phyloP scores from a whole-genome alignment of 2,329 filamentous ascomycete species.

The Pseudogymnoascus sp. region DNA sequence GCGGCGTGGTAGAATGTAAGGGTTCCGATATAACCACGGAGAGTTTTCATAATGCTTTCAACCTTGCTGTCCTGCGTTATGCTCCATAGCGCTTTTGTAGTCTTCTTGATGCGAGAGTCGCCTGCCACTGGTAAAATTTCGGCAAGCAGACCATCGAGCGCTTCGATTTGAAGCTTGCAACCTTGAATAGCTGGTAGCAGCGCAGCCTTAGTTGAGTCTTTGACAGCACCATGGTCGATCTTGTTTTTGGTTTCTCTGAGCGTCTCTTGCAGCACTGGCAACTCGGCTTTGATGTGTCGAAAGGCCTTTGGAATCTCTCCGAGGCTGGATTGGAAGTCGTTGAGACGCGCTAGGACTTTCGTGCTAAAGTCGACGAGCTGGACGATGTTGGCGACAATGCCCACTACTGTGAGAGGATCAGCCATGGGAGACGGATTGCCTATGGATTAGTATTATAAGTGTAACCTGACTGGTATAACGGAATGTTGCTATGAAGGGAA shows the following conservation, averaged over 20 bases:
- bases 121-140: slow-evolving; percentile 5
- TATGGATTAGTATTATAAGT: background rate
- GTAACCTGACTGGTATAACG: background rate
- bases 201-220: slow-evolving; percentile 1
- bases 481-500: background rate
- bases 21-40: slow-evolving; percentile 10
- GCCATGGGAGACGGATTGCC: slow-evolving; percentile 16
- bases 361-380: slow-evolving; percentile 14
- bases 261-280: slow-evolving; percentile 10
- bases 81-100: slow-evolving; percentile 11
- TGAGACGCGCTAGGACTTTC: slow-evolving; percentile 9
- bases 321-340: slow-evolving; percentile 4
- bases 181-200: slow-evolving; percentile 2
- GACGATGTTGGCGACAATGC: slow-evolving; percentile 20
- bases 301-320: slow-evolving; percentile 8
- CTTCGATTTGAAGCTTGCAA: slow-evolving; percentile 10
- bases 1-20: slow-evolving; percentile 12
- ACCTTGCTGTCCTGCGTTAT: slow-evolving; percentile 3
- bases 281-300: slow-evolving; percentile 5
- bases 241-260: slow-evolving; percentile 1
- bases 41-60: slow-evolving; percentile 10
- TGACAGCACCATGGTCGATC: slow-evolving; percentile 6
- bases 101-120: slow-evolving; percentile 8
- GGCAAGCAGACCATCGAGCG: slow-evolving; percentile 10
- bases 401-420: slow-evolving; percentile 19